Evolutionary conservation across 192 early-diverging fungal species (phyloP).

Genomic region (Backusella sp.): DNA sequence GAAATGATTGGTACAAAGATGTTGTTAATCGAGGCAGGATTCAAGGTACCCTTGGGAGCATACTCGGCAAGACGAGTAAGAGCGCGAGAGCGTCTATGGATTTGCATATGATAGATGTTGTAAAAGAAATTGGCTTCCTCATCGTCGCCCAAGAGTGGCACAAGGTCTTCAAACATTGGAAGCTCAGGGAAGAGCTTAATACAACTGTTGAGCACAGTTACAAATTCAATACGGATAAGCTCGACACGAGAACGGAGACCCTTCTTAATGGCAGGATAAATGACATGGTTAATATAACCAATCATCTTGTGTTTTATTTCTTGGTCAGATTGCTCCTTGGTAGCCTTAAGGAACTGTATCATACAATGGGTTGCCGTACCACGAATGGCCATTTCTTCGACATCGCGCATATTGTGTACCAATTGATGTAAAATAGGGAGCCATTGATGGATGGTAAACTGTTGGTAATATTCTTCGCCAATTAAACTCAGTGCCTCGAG

Average conservation of each 20-base stretch:
- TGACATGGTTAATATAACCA: constrained; percentile 54
- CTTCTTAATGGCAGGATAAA: constrained; percentile 73
- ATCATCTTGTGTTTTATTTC: constrained; percentile 38
- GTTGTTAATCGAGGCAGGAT: constrained; percentile 51
- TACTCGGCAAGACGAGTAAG: constrained; percentile 69
- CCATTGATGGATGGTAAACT: constrained; percentile 77
- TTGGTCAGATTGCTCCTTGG: constrained; percentile 26
- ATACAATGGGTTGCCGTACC: constrained; percentile 77
- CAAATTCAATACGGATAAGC: constrained; percentile 70
- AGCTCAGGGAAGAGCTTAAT: constrained; percentile 60
- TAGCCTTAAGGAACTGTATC: constrained; percentile 65
- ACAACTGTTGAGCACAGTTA: constrained; percentile 59
- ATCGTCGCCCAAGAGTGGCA: constrained; percentile 58
- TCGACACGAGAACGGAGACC: constrained; percentile 55
- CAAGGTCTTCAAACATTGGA: constrained; percentile 65
- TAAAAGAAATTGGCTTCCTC: constrained; percentile 96
- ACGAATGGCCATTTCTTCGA: constrained; percentile 85
- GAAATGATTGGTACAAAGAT: constrained; percentile 85
- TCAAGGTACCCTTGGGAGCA: constrained; percentile 44
- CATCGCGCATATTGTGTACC: constrained; percentile 76
- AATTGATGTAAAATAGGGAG: constrained; percentile 89
- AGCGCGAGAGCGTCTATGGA: constrained; percentile 88
- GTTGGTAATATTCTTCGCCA: constrained; percentile 64
- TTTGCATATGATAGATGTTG: constrained; percentile 95
- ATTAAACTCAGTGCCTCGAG: constrained; percentile 76